Evolutionary conservation across 2,329 filamentous ascomycete genomes (phyloP).

Genomic region (Diaporthe citriasiana): DNA sequence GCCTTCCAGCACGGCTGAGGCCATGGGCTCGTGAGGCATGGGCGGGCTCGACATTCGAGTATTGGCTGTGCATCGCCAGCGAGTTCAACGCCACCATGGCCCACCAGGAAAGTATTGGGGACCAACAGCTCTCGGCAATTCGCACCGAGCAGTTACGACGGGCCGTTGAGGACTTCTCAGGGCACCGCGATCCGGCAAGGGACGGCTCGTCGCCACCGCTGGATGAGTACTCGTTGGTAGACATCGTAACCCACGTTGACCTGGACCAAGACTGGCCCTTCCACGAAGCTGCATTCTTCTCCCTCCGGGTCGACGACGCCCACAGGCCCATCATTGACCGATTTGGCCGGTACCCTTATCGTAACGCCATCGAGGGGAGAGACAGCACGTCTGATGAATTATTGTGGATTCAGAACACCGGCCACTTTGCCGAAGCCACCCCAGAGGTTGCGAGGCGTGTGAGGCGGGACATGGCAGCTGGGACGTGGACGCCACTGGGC

Average conservation of each 20-base stretch:
- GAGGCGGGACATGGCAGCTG: slow-evolving; percentile 43
- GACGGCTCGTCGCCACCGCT: slow-evolving; percentile 44
- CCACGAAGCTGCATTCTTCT: slow-evolving; percentile 46
- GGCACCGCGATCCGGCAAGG: slow-evolving; percentile 44
- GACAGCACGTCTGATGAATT: slow-evolving; percentile 46
- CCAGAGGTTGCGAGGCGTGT: slow-evolving; percentile 43
- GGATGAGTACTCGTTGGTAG: slow-evolving; percentile 46
- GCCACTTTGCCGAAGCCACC: slow-evolving; percentile 42
- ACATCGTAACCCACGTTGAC: slow-evolving; percentile 31
- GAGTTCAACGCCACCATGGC: slow-evolving; percentile 48
- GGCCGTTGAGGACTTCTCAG: slow-evolving; percentile 45
- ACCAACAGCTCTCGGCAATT: slow-evolving; percentile 41
- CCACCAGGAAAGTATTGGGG: slow-evolving; percentile 45
- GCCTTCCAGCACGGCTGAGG: slow-evolving; percentile 41
- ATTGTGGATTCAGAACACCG: slow-evolving; percentile 45
- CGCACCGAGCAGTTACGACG: slow-evolving; percentile 46
- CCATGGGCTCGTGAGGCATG: slow-evolving; percentile 45
- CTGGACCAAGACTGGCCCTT: slow-evolving; percentile 31
- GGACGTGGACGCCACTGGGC: slow-evolving; percentile 47
- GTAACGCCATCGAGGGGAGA: slow-evolving; percentile 47
- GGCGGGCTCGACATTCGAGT: slow-evolving; percentile 45
- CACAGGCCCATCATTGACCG: slow-evolving; percentile 48
- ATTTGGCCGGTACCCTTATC: slow-evolving; percentile 50
- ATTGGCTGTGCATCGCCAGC: slow-evolving; percentile 47
- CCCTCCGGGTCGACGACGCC: slow-evolving; percentile 47